phyloP scores from a whole-genome alignment of 139 green algal species.

The Micractinium conductrix region DNA sequence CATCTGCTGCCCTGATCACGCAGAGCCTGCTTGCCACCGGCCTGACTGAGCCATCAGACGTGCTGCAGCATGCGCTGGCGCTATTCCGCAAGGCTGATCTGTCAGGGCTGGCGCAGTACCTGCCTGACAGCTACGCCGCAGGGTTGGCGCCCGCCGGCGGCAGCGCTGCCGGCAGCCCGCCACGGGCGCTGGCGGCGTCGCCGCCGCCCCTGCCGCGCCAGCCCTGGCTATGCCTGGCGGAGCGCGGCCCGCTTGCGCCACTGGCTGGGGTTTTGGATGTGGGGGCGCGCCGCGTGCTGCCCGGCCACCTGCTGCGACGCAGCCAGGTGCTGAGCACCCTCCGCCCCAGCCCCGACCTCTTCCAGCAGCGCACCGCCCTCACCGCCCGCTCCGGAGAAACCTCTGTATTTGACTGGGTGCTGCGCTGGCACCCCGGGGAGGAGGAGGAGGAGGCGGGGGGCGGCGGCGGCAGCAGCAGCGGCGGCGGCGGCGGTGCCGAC shows the following conservation, averaged over 20 bases:
- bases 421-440: constrained; percentile 21
- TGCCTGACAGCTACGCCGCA: constrained; percentile 2
- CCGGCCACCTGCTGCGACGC: constrained; percentile 64
- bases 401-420: constrained; percentile 51
- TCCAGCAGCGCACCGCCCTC: constrained; percentile 53
- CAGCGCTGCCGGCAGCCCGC: neutral
- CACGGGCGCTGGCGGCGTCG: neutral
- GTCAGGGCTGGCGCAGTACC: constrained; percentile 19
- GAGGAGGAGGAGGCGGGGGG: neutral
- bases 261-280: constrained; percentile 39
- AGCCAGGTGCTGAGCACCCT: constrained; percentile 66
- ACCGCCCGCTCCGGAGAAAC: constrained; percentile 57
- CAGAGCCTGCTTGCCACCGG: constrained; percentile 26
- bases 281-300: constrained; percentile 27
- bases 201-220: neutral
- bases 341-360: constrained; percentile 29
- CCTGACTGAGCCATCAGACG: constrained; percentile 24
- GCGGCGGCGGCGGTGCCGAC: neutral
- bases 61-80: constrained; percentile 37
- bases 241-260: constrained; percentile 34
- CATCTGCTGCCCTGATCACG: neutral
- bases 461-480: neutral
- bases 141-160: neutral
- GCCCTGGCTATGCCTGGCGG: neutral
- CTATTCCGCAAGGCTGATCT: constrained; percentile 33